Base-by-base conservation (phyloP, 306 rosid species). In the Trifolium subterraneum region DNA sequence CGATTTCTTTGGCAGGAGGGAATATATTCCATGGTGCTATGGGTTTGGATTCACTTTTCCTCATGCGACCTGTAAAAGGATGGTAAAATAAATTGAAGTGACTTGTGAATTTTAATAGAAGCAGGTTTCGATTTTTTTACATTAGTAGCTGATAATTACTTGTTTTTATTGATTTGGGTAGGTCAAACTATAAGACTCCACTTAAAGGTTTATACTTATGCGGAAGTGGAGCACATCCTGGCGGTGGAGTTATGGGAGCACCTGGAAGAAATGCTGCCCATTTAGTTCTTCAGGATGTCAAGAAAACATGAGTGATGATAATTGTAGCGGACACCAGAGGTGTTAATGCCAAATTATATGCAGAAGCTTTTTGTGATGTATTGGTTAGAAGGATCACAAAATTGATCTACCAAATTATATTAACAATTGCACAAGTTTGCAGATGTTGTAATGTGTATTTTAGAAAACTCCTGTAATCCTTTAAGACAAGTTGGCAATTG, bases 211-310 rank as follows among this genome's bases (percentile, higher is more conserved):
- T 92, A 36, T 90, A 92, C 77, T 58, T 92, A 58, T 92, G 96
- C 7, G 96, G 98, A 11, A 88, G 92, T 38, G 98, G 96, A 27
- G 83, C 94, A 15, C 98, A 93, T 82, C 98, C 98, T 2, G 98
- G 98, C 0, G 98, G 98, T 13, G 98, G 98, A 14, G 97, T 93
- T 70, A 91, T 93, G 97, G 97, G 97, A 6, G 97, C 97, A 39
- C 91, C 98, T 0, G 97, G 97, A 52, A 95, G 88, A 58, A 93
- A 93, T 62, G 94, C 96, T 35, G 97, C 97, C n/a, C 85, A n/a
- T 13, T 10, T 87, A 29, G 94, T 85, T 82, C 93, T 94, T 58
- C 83, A 83, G 79, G 91, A 91, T 58, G 54, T 84, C 36, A 82
- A 71, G 52, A 78, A 80, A 70, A 51, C 59, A 22, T 71, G 38